These are phyloP conservation scores for Acanthamoeba castellanii DNA, from an alignment of 208 protist species.

Conservation along the genomic window DNA sequence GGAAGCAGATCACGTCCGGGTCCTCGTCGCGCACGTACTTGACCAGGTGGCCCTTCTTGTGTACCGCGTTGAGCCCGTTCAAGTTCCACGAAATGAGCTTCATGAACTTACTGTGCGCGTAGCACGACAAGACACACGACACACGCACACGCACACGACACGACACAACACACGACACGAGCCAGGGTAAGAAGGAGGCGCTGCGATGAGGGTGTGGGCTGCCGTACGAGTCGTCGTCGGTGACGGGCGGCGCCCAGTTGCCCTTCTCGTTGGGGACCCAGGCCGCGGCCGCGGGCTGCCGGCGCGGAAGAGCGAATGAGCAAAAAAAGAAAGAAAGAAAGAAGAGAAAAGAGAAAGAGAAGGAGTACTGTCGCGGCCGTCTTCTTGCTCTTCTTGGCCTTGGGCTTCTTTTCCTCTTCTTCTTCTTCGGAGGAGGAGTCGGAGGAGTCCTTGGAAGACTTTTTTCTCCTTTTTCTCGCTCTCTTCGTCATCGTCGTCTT, in stretches of 20 bases:
- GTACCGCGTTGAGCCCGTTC: constrained; percentile 2
- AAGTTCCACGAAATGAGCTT: constrained; percentile 59
- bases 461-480: constrained; percentile 22
- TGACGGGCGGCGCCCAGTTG: constrained; percentile 19
- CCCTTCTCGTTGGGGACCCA: constrained; percentile 6
- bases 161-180: neutral
- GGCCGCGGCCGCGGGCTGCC: neutral
- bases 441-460: neutral
- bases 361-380: neutral
- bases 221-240: constrained; percentile 53
- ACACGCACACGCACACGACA: neutral
- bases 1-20: constrained; percentile 61
- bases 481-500: neutral
- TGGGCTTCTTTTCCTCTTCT: constrained; percentile 8
- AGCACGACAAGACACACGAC: neutral
- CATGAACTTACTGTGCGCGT: constrained; percentile 26
- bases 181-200: neutral
- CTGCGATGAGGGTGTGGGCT: neutral
- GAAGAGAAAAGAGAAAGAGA: neutral
- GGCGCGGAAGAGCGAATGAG: neutral
- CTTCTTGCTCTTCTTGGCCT: constrained; percentile 34
- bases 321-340: neutral
- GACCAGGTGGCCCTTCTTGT: constrained; percentile 4
- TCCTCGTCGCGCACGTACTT: constrained; percentile 24
- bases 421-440: neutral